Evolutionary conservation across 78 protist species (phyloP).

Genomic region (Dictyostelium discoideum): DNA sequence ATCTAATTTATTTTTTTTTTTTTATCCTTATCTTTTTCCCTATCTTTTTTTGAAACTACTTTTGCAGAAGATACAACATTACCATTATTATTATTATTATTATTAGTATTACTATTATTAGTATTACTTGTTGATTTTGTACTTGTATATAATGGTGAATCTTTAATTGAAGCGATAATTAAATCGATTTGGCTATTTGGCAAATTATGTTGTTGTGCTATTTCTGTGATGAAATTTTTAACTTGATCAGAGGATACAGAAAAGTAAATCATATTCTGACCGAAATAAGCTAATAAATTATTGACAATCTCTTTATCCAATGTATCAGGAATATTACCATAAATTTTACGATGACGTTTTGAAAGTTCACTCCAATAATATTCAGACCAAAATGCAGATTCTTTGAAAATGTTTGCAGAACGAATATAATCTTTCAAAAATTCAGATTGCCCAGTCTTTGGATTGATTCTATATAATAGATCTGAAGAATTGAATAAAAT

Average conservation of each 20-base stretch:
- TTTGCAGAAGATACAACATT: not conserved
- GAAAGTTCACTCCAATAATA: conserved; percentile 24
- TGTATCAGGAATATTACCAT: not conserved
- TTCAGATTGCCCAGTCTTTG: not conserved
- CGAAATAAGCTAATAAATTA: conserved; percentile 46
- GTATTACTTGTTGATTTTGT: not conserved
- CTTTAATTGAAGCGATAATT: not conserved
- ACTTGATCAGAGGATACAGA: not conserved
- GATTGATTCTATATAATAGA: conserved; percentile 6
- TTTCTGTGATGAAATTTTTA: conserved; percentile 3
- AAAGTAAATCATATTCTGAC: conserved; percentile 45
- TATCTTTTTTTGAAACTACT: conserved; percentile 7
- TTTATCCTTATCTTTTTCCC: not conserved
- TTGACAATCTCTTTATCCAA: conserved; percentile 48
- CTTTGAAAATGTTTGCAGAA: not conserved
- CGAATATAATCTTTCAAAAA: conserved; percentile 22
- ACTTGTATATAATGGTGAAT: conserved; percentile 6
- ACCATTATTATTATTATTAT: not conserved
- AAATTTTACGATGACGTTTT: conserved; percentile 28
- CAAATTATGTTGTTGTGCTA: not conserved
- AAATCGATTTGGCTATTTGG: not conserved
- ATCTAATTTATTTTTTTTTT: not conserved
- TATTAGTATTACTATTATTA: not conserved
- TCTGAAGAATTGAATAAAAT: conserved; percentile 22
- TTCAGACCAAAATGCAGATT: conserved; percentile 30